Evolutionary conservation across 495 filamentous ascomycete genomes (phyloP).

Genomic region (Annulohypoxylon stygium): DNA sequence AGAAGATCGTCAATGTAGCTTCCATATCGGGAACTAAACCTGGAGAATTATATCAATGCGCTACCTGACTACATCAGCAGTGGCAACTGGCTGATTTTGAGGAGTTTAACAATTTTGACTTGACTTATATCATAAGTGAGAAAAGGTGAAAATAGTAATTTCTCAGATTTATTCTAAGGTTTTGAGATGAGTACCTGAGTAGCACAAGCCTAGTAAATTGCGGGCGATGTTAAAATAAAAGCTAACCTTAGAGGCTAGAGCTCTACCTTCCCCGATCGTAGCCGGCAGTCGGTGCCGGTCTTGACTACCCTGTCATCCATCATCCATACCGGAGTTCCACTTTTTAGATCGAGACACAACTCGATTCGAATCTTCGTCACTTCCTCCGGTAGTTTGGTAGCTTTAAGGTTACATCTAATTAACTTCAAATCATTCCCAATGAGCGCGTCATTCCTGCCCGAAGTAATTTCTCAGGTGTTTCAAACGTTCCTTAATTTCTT

Average conservation of each 20-base stretch:
- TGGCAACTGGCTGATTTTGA: slow-evolving; percentile 17
- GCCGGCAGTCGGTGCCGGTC: slow-evolving; percentile 24
- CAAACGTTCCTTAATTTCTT: slow-evolving; percentile 1
- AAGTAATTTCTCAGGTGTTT: slow-evolving; percentile 28
- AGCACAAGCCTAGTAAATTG: background rate
- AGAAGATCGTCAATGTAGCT: slow-evolving; percentile 28
- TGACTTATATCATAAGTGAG: too few relatives aligned
- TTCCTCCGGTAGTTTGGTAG: background rate
- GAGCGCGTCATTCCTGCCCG: slow-evolving; percentile 32
- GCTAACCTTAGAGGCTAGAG: background rate
- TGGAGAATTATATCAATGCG: slow-evolving; percentile 35
- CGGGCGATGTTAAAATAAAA: background rate
- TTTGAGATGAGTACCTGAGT: background rate
- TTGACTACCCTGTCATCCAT: slow-evolving; percentile 29
- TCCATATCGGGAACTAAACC: slow-evolving; percentile 27
- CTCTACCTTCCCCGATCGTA: slow-evolving; percentile 1
- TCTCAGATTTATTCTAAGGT: too few relatives aligned
- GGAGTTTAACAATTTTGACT: background rate
- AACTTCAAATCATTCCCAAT: slow-evolving; percentile 17
- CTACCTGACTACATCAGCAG: slow-evolving; percentile 25
- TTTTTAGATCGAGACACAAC: slow-evolving; percentile 18
- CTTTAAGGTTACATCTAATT: slow-evolving; percentile 36
- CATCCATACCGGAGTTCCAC: slow-evolving; percentile 25
- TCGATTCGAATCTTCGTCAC: background rate
- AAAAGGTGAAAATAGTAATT: too few relatives aligned